Base-by-base conservation (phyloP, 1,284 basidiomycete species). In the Cryptococcus maquisensis region DNA sequence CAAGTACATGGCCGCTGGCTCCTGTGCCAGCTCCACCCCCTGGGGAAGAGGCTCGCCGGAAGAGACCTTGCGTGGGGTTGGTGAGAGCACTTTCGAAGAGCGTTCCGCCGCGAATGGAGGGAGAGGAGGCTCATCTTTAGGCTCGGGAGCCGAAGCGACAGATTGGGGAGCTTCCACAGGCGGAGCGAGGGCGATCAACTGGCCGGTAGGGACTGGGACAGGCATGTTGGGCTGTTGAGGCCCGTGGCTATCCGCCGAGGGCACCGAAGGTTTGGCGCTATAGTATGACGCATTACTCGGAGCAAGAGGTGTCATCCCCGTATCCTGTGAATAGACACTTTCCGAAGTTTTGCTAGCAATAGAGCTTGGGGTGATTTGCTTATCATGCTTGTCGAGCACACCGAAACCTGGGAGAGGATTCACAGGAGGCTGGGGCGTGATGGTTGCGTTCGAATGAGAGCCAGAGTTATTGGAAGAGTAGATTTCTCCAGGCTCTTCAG, bases 1-100 rank as follows among this genome's bases (percentile, higher is more conserved):
- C 26, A 74, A 62, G 52, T 74, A 74, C 55, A 67, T 55, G 15
- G 72, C 72, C 1, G 72, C 68, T 5, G 72, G 72, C 59, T 74
- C 71, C 20, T 73, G 64, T 8, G 64, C 61, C 18, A 72, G 28
- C n/a, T 57, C 60, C 12, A 37, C 54, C 15, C 41, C 37, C 23
- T 26, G 23, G 18, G 37, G 54, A 45, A 45, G 51, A 6, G 28
- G 47, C 20, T 64, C 64, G 35, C 61, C 60, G 4, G 63, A 58
- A 3, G 68, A 64, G 16, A 66, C 62, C n/a, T 60, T 52, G 24
- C 63, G 57, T 16, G 68, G 68, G 4, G 55, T 60, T 18, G 66
- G 68, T 3, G 66, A 61, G 6, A 61, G 57, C 10, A 69, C 54
- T 18, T 56, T 16, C 2, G 32, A 13, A 18, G 54, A 36, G 9